These are phyloP conservation scores for Ceratocystis papillata DNA, from an alignment of 2,329 filamentous ascomycete species.

Conservation along the genomic window DNA sequence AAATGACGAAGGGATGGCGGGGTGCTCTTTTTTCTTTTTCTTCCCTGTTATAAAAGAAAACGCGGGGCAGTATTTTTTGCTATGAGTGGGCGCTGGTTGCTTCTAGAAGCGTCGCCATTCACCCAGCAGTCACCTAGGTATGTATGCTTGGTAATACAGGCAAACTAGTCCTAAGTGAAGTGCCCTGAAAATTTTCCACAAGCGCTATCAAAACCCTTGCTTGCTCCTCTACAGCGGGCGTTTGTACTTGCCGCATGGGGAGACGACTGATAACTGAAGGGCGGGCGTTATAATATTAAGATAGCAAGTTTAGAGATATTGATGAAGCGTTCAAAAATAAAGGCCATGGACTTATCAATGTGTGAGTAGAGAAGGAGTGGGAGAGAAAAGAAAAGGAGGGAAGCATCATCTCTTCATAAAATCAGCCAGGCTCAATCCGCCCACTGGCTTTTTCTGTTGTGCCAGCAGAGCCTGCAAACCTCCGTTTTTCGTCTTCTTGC, in stretches of 20 bases:
- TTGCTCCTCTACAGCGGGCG: neutral
- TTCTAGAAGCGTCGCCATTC: neutral
- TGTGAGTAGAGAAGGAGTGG: neutral
- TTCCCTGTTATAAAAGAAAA: conserved; percentile 7
- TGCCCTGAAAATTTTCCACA: conserved; percentile 20
- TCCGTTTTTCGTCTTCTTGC: conserved; percentile 53
- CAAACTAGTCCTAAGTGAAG: neutral
- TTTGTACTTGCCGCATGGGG: neutral
- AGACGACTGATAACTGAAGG: neutral
- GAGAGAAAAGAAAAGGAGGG: neutral
- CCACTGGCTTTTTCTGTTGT: conserved; percentile 34
- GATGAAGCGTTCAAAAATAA: too few species aligned
- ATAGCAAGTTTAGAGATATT: too few species aligned
- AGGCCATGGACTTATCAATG: too few species aligned
- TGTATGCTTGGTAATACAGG: conserved; percentile 13
- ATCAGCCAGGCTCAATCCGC: conserved; percentile 43
- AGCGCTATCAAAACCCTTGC: neutral
- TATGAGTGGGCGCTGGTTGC: neutral
- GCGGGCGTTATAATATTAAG: neutral
- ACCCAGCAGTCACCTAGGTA: too few species aligned
- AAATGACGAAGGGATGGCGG: conserved; percentile 27
- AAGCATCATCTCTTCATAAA: conserved; percentile 38
- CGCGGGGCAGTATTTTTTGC: conserved; percentile 16
- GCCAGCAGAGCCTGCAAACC: conserved; percentile 55
- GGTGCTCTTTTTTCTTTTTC: conserved; percentile 14